These are phyloP conservation scores for Gaillardinia entomophila DNA, from an alignment of 805 yeast genomes.

Conservation along the genomic window DNA sequence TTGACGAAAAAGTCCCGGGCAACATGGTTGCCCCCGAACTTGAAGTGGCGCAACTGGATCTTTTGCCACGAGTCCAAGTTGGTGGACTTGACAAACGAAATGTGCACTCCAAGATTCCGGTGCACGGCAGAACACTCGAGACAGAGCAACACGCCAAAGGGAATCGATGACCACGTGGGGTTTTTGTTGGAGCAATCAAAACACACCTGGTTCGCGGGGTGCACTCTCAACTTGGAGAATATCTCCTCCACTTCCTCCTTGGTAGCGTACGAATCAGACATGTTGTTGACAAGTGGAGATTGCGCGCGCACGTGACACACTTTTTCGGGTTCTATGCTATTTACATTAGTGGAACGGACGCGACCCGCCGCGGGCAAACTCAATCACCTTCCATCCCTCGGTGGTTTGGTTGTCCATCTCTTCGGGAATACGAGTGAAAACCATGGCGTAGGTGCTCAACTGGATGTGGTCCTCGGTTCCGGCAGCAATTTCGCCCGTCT, in stretches of 20 bases:
- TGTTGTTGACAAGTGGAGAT: conserved; percentile 4
- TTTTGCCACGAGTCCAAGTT: conserved; percentile 93
- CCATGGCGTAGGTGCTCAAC: conserved; percentile 94
- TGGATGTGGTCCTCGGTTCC: conserved; percentile 92
- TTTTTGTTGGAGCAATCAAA: conserved; percentile 92
- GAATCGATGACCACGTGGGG: conserved; percentile 98
- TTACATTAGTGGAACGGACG: conserved; percentile 56
- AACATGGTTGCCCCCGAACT: conserved; percentile 85
- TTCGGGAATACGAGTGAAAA: conserved; percentile 87
- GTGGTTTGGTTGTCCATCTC: conserved; percentile 85
- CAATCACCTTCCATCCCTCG: conserved; percentile 95
- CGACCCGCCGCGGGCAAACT: conserved; percentile 90
- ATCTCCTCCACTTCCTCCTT: conserved; percentile 65
- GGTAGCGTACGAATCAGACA: conserved; percentile 50
- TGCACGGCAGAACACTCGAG: conserved; percentile 94
- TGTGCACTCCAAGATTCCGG: conserved; percentile 93
- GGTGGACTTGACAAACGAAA: conserved; percentile 89
- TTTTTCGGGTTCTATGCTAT: no score
- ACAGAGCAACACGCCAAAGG: conserved; percentile 90
- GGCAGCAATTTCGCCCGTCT: conserved; percentile 92
- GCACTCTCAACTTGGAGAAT: conserved; percentile 56
- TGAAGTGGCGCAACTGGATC: conserved; percentile 83
- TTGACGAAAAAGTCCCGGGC: conserved; percentile 80
- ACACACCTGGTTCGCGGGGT: conserved; percentile 75
- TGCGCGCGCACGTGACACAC: not conserved